These are phyloP conservation scores for Hyparrhenia diplandra DNA, from an alignment of 176 grass and related monocot genomes.

Conservation along the genomic window DNA sequence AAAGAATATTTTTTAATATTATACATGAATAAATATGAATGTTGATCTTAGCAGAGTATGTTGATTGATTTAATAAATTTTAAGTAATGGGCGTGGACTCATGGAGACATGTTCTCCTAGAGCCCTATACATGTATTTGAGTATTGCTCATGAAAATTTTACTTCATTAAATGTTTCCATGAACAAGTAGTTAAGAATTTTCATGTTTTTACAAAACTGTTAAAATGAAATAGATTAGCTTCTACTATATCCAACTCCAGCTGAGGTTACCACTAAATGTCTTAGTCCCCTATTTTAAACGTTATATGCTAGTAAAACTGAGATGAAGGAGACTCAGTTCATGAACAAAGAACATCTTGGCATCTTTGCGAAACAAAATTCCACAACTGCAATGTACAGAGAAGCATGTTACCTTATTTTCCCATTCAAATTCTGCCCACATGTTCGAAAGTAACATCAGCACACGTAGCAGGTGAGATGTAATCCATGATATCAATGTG, in stretches of 20 bases:
- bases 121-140: background rate
- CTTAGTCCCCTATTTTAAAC: too few species aligned
- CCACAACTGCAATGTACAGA: background rate
- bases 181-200: background rate
- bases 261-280: too few species aligned
- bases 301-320: too few species aligned
- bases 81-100: too few species aligned
- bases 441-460: slow-evolving; percentile 75
- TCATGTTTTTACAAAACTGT: background rate
- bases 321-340: too few species aligned
- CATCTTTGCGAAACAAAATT: background rate
- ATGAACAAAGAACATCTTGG: too few species aligned
- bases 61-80: too few species aligned
- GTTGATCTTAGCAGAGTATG: too few species aligned
- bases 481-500: slow-evolving; percentile 94
- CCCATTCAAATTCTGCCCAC: slow-evolving; percentile 82
- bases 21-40: too few species aligned
- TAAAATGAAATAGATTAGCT: too few species aligned
- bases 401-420: slow-evolving; percentile 55
- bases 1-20: too few species aligned
- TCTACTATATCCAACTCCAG: too few species aligned
- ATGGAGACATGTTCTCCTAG: background rate
- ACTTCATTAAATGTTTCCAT: background rate
- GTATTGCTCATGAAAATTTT: background rate
- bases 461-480: slow-evolving; percentile 63